Evolutionary conservation across 164 flowering plant genomes (phyloP).

Genomic region (Berberis thunbergii): DNA sequence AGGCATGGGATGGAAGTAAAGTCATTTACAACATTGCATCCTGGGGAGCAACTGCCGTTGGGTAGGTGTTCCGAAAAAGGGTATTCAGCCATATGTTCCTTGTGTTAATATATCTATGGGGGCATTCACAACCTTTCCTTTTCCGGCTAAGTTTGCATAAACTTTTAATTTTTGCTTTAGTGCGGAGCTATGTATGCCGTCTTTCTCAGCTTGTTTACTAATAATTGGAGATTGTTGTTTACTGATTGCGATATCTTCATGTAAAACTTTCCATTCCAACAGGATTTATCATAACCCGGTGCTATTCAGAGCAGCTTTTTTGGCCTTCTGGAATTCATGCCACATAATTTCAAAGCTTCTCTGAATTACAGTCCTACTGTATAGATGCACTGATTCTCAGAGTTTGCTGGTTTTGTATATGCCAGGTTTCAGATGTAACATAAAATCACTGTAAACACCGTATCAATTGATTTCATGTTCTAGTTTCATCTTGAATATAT

Average conservation of each 20-base stretch:
- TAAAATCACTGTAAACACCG: neutral
- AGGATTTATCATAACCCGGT: conserved; percentile 95
- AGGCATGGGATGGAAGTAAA: conserved; percentile 92
- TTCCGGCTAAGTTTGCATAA: no score
- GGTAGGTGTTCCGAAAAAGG: conserved; percentile 34
- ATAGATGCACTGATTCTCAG: neutral
- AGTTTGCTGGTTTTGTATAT: neutral
- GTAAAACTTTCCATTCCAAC: conserved; percentile 4
- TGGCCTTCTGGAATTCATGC: conserved; percentile 84
- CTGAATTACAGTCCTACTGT: conserved; percentile 17
- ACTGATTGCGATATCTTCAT: no score
- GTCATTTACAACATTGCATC: conserved; percentile 91
- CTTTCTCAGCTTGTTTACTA: no score
- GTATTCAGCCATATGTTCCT: no score
- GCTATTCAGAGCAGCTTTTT: conserved; percentile 58
- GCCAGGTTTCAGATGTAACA: neutral
- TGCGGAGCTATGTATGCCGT: no score
- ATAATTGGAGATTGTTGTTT: no score
- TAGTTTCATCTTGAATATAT: conserved; percentile 2
- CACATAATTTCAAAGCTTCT: conserved; percentile 71
- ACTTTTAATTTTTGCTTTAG: no score
- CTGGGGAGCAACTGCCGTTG: conserved; percentile 95
- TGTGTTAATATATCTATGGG: no score
- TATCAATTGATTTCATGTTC: neutral
- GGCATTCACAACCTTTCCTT: no score